phyloP scores from a whole-genome alignment of 257 asterid species.

The Misopates orontium region DNA sequence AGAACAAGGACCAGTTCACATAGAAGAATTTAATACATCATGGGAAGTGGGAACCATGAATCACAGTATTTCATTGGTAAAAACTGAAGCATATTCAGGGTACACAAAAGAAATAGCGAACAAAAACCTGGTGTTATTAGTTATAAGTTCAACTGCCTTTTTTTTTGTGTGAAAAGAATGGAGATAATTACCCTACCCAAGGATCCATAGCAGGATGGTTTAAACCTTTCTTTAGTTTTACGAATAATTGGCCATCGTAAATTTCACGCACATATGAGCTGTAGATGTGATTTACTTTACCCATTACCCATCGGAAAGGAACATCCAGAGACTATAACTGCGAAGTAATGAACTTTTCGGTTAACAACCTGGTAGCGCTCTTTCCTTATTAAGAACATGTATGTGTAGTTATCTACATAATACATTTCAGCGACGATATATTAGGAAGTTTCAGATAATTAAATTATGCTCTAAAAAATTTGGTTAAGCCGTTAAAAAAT shows the following conservation, averaged over 20 bases:
- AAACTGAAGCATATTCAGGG: conserved; percentile 6
- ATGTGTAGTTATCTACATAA: background rate
- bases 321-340: background rate
- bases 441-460: too few species aligned
- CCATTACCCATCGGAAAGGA: background rate
- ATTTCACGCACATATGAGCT: conserved; percentile 89
- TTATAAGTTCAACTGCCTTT: background rate
- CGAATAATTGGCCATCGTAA: conserved; percentile 85
- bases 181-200: conserved; percentile 72
- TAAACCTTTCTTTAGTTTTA: conserved; percentile 81
- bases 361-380: background rate
- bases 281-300: conserved; percentile 29
- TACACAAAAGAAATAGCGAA: background rate
- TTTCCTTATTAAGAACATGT: background rate
- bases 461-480: background rate
- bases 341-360: conserved; percentile 7
- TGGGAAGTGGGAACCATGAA: background rate
- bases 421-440: too few species aligned
- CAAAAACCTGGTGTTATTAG: background rate
- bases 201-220: conserved; percentile 93
- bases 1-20: conserved; percentile 20
- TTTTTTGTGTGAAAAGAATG: conserved; percentile 24
- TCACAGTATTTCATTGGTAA: conserved; percentile 9
- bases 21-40: background rate
- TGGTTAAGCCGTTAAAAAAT: background rate